Evolutionary conservation across 257 asterid genomes (phyloP), one percentile per base, ranked within the genome.

Genomic region (Gentiana straminea): DNA sequence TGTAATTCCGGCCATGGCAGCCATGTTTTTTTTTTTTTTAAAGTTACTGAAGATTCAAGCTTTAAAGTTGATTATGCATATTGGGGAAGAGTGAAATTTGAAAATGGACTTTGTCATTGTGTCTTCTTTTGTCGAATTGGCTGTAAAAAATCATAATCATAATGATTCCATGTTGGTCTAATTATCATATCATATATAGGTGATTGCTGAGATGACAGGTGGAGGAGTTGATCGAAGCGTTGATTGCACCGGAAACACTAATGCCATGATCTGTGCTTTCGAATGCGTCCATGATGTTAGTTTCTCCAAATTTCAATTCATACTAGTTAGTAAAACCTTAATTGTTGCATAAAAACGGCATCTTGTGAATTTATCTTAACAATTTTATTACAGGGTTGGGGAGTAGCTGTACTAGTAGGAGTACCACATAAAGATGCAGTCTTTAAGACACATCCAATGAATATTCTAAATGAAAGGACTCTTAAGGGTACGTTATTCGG

Each of bases 161-260:
- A 24, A 24, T 24, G 24, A 24, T 24, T 24, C 24, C 24, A 24
- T 24, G 24, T 24, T 24, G 0, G 0, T 24, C 24, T 24, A 24
- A 24, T 24, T 24, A 24, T 24, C 24, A 24, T 24, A 24, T 24
- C 24, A 24, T 59, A 1, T 39, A 35, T 53, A 82, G 86, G 93
- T 84, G 52, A 77, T 81, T 46, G 82, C 69, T 35, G 95, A 79
- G 70, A 79, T 84, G 89, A 81, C 86, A 6, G 68, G 70, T 47
- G 94, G 90, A 41, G 95, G 91, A 67, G 95, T 82, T 54, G 94
- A 85, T 46, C 71, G 91, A 8, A 88, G 97, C 46, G 80, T 88
- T 0, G 95, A 88, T 45, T 82, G 97, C 53, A 88, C 91, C 1
- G 95, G 95, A 46, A 79, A 88, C 64, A 12, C 77, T 72, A 75